Evolutionary conservation across 2,329 filamentous ascomycete genomes (phyloP), one percentile per base, ranked within the genome.

Genomic region (Dactylellina parvicollis): DNA sequence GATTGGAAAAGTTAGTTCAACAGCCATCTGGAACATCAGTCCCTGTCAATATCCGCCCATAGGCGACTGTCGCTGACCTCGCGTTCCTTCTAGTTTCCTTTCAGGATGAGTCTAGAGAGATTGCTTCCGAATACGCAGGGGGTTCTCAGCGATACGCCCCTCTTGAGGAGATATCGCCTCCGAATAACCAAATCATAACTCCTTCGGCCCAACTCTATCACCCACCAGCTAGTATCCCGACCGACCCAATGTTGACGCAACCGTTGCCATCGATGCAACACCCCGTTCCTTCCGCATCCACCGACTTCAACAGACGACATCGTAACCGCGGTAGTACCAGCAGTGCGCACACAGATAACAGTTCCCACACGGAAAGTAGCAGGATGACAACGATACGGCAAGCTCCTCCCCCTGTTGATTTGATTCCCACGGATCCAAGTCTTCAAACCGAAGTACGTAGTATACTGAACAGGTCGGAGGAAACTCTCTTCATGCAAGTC

Each of bases 61-160:
- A 54, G 4, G 42, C 4, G 20, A 56, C 56, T n/a, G n/a, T 52
- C 28, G 8, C 46, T 56, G 40, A 49, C 26, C 28, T 18, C 24
- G 76, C 77, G 65, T 77, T 32, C 28, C 40, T 47, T 26, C 79
- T 20, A 86, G 87, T 97, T 12, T 85, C 87, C 57, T 97, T 98
- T 77, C 86, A 90, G 78, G 94, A 97, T 79, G 92, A 98, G 79
- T 97, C 93, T 20, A 86, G 92, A 28, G 86, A 90, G 49, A 96
- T 97, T 80, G 94, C 94, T 4, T 94, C 91, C 0, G 92, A 96
- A 79, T 98, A 98, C 80, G 85, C 87, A 59, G 92, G 92, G 2
- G 94, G 94, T 0, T 82, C 89, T 22, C 86, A 87, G 75, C 88
- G 87, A 75, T 97, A 97, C 80, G 85, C 88, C 22, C 83, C 83